These are phyloP conservation scores for Ascocoryne sarcoides DNA, from an alignment of 2,329 filamentous ascomycete species.

Conservation along the genomic window DNA sequence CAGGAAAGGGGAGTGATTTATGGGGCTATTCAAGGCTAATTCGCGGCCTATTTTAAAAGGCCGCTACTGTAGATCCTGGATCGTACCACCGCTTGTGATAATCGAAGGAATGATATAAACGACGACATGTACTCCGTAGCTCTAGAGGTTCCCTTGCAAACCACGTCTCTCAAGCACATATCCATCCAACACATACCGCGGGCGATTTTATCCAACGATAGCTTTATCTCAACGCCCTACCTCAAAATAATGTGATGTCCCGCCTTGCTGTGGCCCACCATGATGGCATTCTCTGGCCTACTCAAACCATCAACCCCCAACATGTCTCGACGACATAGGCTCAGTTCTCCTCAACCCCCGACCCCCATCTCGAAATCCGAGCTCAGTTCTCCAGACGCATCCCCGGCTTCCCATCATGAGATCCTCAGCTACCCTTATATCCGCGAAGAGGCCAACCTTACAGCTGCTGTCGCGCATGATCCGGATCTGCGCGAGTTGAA, in stretches of 20 bases:
- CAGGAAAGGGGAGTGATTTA: no score
- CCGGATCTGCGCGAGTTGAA: conserved; percentile 63
- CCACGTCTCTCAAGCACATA: background rate
- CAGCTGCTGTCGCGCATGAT: conserved; percentile 38
- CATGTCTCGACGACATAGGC: conserved; percentile 19
- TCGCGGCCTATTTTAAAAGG: no score
- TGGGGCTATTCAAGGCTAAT: no score
- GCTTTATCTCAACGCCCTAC: no score
- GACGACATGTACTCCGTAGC: background rate
- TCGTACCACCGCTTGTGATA: background rate
- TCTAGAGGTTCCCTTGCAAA: background rate
- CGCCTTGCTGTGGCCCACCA: conserved; percentile 25
- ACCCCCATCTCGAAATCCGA: conserved; percentile 27
- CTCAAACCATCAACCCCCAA: conserved; percentile 35
- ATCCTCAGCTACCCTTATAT: conserved; percentile 36
- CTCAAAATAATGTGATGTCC: conserved; percentile 15
- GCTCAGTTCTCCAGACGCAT: conserved; percentile 24
- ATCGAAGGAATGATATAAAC: background rate
- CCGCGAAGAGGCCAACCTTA: conserved; percentile 46
- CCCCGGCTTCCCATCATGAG: conserved; percentile 5
- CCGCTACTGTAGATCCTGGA: no score
- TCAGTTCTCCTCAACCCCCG: conserved; percentile 17
- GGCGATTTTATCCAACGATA: background rate
- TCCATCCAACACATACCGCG: background rate
- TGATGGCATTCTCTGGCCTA: conserved; percentile 42